These are phyloP conservation scores for Plasmodium reichenowi DNA, from an alignment of 169 alveolate genomes.

Conservation along the genomic window DNA sequence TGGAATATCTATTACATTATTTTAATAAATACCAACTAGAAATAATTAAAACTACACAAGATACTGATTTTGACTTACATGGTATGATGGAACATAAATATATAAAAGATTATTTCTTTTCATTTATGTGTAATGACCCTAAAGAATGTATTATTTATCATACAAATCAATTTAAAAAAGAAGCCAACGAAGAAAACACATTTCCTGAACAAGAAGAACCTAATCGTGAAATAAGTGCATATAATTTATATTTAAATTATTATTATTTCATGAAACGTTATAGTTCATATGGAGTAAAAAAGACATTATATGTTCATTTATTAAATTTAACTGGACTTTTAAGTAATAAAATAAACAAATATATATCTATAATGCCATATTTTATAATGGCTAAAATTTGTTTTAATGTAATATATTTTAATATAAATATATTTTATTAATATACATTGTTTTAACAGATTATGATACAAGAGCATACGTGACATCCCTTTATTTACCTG, in stretches of 20 bases:
- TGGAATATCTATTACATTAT: slow-evolving; percentile 46
- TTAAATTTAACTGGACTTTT: slow-evolving; percentile 37
- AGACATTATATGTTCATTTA: slow-evolving; percentile 28
- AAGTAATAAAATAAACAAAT: slow-evolving; percentile 4
- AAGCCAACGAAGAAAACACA: too few species aligned
- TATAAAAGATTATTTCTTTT: slow-evolving; percentile 36
- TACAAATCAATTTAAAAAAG: too few species aligned
- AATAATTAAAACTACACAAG: slow-evolving; percentile 13
- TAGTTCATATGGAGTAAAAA: slow-evolving; percentile 5
- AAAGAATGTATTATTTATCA: too few species aligned
- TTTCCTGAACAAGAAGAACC: neutral
- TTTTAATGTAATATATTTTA: neutral
- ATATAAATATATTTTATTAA: neutral
- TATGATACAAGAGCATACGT: slow-evolving; percentile 32
- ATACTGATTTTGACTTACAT: slow-evolving; percentile 9
- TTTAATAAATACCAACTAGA: slow-evolving; percentile 50
- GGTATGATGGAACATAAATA: slow-evolving; percentile 18
- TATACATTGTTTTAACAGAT: slow-evolving; percentile 11
- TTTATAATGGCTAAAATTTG: neutral
- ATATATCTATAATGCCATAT: too few species aligned
- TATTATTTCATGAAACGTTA: slow-evolving; percentile 16
- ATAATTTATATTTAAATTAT: slow-evolving; percentile 25
- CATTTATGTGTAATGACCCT: neutral
- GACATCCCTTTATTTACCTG: slow-evolving; percentile 37
- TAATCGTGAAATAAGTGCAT: slow-evolving; percentile 2